These are phyloP conservation scores for Paecilomyces sp. DNA, from an alignment of 2,329 filamentous ascomycete species.

Conservation along the genomic window DNA sequence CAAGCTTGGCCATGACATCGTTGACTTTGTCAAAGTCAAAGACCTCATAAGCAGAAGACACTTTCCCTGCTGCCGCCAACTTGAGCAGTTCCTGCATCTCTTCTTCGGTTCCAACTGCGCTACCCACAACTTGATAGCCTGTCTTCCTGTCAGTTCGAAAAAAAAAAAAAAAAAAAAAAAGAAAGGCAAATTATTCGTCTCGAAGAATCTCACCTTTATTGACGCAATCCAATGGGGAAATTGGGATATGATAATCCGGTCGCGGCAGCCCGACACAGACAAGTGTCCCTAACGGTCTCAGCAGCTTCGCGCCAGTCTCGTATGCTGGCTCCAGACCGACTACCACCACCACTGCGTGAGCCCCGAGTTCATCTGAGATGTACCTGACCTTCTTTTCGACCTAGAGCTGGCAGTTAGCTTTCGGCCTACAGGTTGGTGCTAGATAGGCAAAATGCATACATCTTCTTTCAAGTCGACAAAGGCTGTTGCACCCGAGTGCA, in stretches of 20 bases:
- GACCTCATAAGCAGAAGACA: slow-evolving; percentile 14
- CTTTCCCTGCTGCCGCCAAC: slow-evolving; percentile 27
- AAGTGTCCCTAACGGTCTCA: slow-evolving; percentile 31
- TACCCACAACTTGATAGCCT: slow-evolving; percentile 23
- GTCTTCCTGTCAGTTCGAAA: slow-evolving; percentile 16
- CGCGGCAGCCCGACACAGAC: slow-evolving; percentile 34
- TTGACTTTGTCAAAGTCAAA: slow-evolving; percentile 17
- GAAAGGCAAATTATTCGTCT: too few relatives aligned
- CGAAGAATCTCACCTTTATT: slow-evolving; percentile 20
- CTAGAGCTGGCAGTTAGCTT: not conserved
- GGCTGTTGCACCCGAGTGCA: slow-evolving; percentile 9
- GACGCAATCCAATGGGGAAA: slow-evolving; percentile 32
- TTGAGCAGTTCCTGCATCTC: slow-evolving; percentile 35
- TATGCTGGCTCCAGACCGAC: slow-evolving; percentile 32
- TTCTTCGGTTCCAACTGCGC: slow-evolving; percentile 28
- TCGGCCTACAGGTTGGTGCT: not conserved
- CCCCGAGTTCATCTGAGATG: slow-evolving; percentile 29
- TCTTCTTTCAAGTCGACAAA: slow-evolving; percentile 19
- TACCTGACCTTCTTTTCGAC: slow-evolving; percentile 22
- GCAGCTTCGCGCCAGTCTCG: slow-evolving; percentile 25
- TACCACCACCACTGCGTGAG: slow-evolving; percentile 33
- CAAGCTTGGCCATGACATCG: slow-evolving; percentile 15
- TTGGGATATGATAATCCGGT: slow-evolving; percentile 31
- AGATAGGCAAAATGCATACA: slow-evolving; percentile 7
- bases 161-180: too few relatives aligned